A percentile compares a stretch with the other conserved stretches of the same genome.
phyloP scores from a whole-genome alignment of 305 asterid species.

The Solanum hybrid region DNA sequence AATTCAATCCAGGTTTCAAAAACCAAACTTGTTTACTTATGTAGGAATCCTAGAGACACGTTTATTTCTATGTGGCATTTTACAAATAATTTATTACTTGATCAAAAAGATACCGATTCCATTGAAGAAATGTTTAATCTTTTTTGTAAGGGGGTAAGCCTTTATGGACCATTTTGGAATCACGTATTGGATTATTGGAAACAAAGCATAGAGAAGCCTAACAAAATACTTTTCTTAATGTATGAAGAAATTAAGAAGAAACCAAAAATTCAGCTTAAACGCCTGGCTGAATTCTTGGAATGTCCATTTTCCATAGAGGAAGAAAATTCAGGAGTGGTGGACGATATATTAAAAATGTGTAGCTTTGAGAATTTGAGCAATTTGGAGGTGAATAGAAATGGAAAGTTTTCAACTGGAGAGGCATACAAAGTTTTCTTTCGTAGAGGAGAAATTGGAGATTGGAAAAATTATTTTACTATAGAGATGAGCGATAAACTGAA shows the following conservation, averaged over 20 bases:
- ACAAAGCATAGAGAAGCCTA: not conserved
- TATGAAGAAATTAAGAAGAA: not conserved
- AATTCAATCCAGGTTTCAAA: not conserved
- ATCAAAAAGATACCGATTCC: not conserved
- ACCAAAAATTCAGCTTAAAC: not conserved
- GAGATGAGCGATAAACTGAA: not conserved
- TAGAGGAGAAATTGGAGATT: not conserved
- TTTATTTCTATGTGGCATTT: not conserved
- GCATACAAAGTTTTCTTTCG: not conserved
- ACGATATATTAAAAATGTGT: not conserved
- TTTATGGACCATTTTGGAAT: not conserved
- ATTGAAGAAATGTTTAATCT: not conserved
- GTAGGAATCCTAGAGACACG: not conserved
- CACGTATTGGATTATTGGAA: not conserved
- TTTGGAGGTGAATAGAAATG: not conserved
- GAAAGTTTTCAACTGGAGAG: not conserved
- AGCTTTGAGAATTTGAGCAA: not conserved
- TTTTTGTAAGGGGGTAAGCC: not conserved
- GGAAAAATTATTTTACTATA: not conserved
- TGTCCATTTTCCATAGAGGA: not conserved
- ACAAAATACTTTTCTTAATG: not conserved
- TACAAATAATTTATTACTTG: not conserved
- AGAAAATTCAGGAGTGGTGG: not conserved
- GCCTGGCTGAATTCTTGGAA: not conserved
- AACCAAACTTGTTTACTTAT: not conserved